Evolutionary conservation across 305 asterid species (phyloP).

Genomic region (Stenogyne calaminthoides): DNA sequence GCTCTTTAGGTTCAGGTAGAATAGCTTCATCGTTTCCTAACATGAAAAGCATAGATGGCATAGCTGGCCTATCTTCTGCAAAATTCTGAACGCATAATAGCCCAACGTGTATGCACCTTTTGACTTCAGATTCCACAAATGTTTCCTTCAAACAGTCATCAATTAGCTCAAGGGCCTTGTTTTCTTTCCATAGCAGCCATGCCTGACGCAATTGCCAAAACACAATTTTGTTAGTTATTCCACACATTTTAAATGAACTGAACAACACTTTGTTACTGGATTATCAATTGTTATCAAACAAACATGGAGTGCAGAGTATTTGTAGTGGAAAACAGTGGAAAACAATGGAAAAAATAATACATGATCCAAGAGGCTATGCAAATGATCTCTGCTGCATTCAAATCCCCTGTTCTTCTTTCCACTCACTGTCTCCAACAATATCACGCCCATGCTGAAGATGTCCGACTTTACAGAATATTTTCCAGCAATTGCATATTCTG

Average conservation of each 20-base stretch:
- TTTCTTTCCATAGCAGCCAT: background rate
- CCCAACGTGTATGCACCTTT: background rate
- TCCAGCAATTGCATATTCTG: slow-evolving; percentile 46
- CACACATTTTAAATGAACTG: background rate
- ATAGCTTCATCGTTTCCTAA: too few relatives aligned
- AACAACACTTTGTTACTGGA: background rate
- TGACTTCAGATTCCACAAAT: background rate
- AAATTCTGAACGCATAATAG: too few relatives aligned
- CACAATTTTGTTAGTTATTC: background rate
- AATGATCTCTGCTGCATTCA: slow-evolving; percentile 27
- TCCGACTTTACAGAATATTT: slow-evolving; percentile 37
- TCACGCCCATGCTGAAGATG: slow-evolving; percentile 36
- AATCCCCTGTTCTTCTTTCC: slow-evolving; percentile 43
- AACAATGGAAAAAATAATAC: slow-evolving; percentile 27
- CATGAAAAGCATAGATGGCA: too few relatives aligned
- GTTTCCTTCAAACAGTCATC: slow-evolving; percentile 27
- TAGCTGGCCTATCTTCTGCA: too few relatives aligned
- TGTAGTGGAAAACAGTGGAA: background rate
- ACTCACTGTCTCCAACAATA: slow-evolving; percentile 37
- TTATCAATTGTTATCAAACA: background rate
- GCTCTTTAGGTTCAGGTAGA: too few relatives aligned
- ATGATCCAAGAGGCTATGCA: slow-evolving; percentile 41
- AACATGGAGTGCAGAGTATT: background rate
- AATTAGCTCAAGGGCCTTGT: slow-evolving; percentile 14
- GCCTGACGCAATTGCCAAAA: slow-evolving; percentile 1